These are phyloP conservation scores for Reutealis trisperma DNA, from an alignment of 345 rosid genomes.

Conservation along the genomic window DNA sequence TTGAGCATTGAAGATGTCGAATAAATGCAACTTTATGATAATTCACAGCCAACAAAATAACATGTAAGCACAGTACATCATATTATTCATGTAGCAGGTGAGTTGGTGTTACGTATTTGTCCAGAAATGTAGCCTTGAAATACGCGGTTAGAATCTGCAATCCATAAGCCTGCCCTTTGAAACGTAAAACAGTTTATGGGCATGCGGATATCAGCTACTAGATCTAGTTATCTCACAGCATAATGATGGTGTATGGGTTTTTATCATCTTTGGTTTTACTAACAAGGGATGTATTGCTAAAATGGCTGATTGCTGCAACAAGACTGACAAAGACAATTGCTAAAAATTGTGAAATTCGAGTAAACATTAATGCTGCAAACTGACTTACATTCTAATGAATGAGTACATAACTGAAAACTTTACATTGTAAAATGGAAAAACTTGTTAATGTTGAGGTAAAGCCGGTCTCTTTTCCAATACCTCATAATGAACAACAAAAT, in stretches of 20 bases:
- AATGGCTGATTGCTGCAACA: background rate
- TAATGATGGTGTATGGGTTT: background rate
- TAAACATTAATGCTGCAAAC: conserved; percentile 32
- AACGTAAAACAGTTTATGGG: background rate
- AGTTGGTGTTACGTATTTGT: background rate
- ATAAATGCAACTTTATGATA: too few species aligned
- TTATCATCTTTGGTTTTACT: background rate
- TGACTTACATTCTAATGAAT: conserved; percentile 36
- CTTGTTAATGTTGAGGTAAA: conserved; percentile 69
- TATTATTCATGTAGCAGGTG: background rate
- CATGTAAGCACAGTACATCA: background rate
- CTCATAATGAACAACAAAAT: conserved; percentile 73
- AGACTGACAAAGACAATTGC: conserved; percentile 11
- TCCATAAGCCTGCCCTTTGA: background rate
- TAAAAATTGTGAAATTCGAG: conserved; percentile 22
- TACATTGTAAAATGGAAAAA: conserved; percentile 52
- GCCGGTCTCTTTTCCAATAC: conserved; percentile 86
- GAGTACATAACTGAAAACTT: conserved; percentile 42
- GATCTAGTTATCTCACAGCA: background rate
- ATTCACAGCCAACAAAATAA: too few species aligned
- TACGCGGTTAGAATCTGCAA: background rate
- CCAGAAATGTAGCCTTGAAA: background rate
- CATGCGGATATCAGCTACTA: background rate
- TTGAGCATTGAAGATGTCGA: too few species aligned
- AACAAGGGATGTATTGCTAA: conserved; percentile 8